Base-by-base conservation (phyloP, 1,284 basidiomycete species). In the Ustilago trichophora region DNA sequence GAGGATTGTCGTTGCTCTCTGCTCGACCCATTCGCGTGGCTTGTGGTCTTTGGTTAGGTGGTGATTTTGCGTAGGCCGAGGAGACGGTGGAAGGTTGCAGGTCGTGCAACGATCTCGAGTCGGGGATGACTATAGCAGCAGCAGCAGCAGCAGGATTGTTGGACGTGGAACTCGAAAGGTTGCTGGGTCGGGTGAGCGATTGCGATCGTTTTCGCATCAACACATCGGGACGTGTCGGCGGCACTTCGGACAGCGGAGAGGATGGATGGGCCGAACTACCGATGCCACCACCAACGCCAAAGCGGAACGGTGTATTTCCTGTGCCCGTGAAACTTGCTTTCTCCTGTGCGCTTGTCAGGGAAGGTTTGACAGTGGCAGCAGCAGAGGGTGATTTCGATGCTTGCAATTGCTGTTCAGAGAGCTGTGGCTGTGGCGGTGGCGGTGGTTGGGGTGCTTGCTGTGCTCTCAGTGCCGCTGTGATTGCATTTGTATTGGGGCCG, bases 221-320 rank as follows among this genome's bases (percentile, higher is more conserved):
- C 11, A 56, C 9, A 15, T 51, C 15, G 6, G 36, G 46, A 7
- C 40, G 59, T 10, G 26, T 15, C 16, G 47, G 18, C 5, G 37
- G 16, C 1, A 15, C 44, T 11, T 50, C 59, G 32, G 6, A 43
- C 15, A 50, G 26, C 4, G 58, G 51, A 7, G 51, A 54, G 11
- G 46, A 25, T 9, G 53, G 53, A 19, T 46, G 51, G 2, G 45
- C 6, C 2, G 51, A 55, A 11, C 76, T 71, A 15, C 75, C 76
- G 12, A 72, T 55, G 10, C 77, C 59, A 11, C 76, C 73, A 15
- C 75, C 76, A 13, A 72, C 57, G 10, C 77, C 77, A 35, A 80
- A 80, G 10, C 77, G 76, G 57, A 80, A 80, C 0, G 77, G 77
- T 8, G 69, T 76, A 18, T 65, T 55, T 19, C 77, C 76, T 0